Evolutionary conservation across 2,329 filamentous ascomycete genomes (phyloP), one percentile per base, ranked within the genome.

Genomic region (Calonectria leucothoes): DNA sequence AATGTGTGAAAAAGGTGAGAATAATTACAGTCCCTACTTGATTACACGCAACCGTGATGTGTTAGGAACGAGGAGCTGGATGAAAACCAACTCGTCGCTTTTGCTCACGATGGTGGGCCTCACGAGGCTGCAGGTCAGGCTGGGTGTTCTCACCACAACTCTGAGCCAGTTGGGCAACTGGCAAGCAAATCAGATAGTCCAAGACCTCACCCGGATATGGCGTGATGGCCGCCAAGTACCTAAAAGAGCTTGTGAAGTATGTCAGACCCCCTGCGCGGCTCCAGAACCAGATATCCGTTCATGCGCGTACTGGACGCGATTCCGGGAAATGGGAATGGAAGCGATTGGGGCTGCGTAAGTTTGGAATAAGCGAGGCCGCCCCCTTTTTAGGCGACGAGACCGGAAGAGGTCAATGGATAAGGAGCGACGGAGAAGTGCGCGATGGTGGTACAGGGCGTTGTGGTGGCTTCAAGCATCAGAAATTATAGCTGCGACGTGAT

Each of bases 131-230:
- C 8, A 14, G 55, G 55, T 39, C 37, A 61, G 55, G 55, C 55
- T 61, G 33, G 35, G 33, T 37, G 27, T 61, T 39, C 55, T 61
- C 55, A 61, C 55, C 55, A 39, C 31, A 17, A 61, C 33, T 35
- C 12, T 27, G 33, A 23, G 35, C 55, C n/a, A 52, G 39, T 51
- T 63, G 33, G 5, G 33, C 31, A 61, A 61, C 37, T 39, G 33
- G 55, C 15, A 61, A 29, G 15, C n/a, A 57, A 66, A 64, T 3
- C 49, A 71, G 59, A 70, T 49, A 64, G 66, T 27, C 59, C 73
- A 76, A 71, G 57, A 39, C 71, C 66, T 73, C 71, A 55, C 52
- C 72, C 61, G 66, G 45, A 59, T 64, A 66, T 73, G 71, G 68
- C 61, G 68, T 51, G 73, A 76, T 74, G 55, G 39, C 20, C 49